phyloP scores from a whole-genome alignment of 208 protist genomes.

The Naegleria lovaniensis region DNA sequence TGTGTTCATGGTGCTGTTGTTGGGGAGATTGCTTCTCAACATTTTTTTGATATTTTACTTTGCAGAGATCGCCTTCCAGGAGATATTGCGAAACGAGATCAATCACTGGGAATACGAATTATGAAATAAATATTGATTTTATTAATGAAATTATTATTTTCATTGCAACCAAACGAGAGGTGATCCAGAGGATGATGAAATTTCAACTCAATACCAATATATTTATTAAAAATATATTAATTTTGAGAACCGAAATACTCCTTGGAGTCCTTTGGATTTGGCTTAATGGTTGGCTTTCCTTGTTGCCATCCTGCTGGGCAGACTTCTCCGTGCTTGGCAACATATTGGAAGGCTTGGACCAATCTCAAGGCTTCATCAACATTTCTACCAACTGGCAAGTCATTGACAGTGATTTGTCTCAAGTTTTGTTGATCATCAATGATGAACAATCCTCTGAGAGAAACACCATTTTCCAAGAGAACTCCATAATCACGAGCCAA shows the following conservation, averaged over 20 bases:
- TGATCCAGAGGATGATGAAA: not conserved
- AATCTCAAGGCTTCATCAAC: conserved; percentile 88
- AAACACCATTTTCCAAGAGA: conserved; percentile 72
- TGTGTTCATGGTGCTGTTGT: not conserved
- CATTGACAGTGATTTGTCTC: conserved; percentile 85
- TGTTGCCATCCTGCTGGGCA: conserved; percentile 88
- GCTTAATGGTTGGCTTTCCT: conserved; percentile 77
- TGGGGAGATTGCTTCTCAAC: not conserved
- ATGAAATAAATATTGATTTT: too few relatives aligned
- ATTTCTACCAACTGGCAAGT: conserved; percentile 85
- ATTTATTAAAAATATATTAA: not conserved
- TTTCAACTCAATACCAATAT: not conserved
- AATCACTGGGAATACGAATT: too few relatives aligned
- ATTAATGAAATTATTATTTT: too few relatives aligned
- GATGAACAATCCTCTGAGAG: conserved; percentile 87
- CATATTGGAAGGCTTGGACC: conserved; percentile 87
- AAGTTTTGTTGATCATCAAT: conserved; percentile 82
- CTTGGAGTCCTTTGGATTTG: conserved; percentile 73
- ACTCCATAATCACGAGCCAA: conserved; percentile 82
- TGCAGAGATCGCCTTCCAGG: too few relatives aligned
- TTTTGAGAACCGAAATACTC: conserved; percentile 65
- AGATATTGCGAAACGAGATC: too few relatives aligned
- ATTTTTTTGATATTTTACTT: not conserved
- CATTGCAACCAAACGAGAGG: too few relatives aligned
- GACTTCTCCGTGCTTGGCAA: conserved; percentile 85